These are phyloP conservation scores for Talaromyces sp. DNA, from an alignment of 2,329 filamentous ascomycete species.

Conservation along the genomic window DNA sequence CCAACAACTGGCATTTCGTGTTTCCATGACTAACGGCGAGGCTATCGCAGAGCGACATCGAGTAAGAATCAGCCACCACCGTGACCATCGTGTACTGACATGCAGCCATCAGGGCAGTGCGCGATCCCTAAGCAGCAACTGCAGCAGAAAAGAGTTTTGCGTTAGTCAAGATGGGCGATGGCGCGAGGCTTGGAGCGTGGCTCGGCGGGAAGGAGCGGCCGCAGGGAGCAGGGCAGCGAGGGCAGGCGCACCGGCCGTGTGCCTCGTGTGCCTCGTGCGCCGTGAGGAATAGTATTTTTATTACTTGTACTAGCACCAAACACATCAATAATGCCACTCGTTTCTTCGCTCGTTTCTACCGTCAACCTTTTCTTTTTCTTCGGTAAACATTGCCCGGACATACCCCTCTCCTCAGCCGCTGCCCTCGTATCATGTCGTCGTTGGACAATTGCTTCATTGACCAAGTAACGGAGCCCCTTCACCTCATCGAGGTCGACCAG, in stretches of 20 bases:
- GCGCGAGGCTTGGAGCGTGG: neutral
- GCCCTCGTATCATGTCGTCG: neutral
- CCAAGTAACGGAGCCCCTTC: constrained; percentile 5
- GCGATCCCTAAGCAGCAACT: neutral
- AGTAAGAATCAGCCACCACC: neutral
- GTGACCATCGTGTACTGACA: neutral
- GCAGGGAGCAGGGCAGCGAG: neutral
- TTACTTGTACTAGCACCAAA: neutral
- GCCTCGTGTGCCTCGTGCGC: constrained; percentile 12
- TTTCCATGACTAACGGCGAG: neutral
- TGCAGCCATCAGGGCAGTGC: neutral
- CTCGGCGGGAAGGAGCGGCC: neutral
- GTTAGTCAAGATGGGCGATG: neutral
- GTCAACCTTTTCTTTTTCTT: neutral
- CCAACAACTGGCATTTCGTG: neutral
- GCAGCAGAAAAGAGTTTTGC: neutral
- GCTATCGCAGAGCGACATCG: constrained; percentile 4
- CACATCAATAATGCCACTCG: neutral
- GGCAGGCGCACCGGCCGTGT: neutral
- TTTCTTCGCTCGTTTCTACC: neutral
- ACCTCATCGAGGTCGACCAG: constrained; percentile 5
- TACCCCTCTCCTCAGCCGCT: neutral
- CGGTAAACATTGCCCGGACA: no score
- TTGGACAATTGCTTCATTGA: constrained; percentile 8
- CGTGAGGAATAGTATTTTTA: neutral